Evolutionary conservation across 1,284 basidiomycete species (phyloP), one percentile per base, ranked within the genome.

Genomic region (Papiliotrema laurentii): DNA sequence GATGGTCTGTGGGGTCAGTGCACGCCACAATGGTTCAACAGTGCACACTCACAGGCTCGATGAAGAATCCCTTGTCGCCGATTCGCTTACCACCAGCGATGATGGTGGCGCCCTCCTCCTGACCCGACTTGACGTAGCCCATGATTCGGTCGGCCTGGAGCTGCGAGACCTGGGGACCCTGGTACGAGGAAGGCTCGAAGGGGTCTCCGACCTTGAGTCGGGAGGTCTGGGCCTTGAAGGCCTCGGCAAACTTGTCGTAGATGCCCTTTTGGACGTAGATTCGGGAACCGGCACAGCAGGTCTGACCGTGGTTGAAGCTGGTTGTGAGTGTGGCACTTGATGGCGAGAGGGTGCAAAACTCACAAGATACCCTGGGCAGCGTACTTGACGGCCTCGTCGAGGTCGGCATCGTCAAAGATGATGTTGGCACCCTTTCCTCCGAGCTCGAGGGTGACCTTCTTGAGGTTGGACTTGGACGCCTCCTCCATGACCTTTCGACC

Each of bases 361-460:
- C 27, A 64, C 55, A 84, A 88, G 68, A 90, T 83, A 54, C 87
- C 87, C 72, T 85, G 85, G 1, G 82, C 77, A 21, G 89, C 79
- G 87, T 89, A 94, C 55, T 81, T 78, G 39, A 90, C 81, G 26
- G 89, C 87, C 68, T 86, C 80, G 2, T 89, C 85, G 45, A 94
- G 58, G 57, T 78, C 71, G 43, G 72, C 72, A 55, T 78, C 77
- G 48, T 75, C 76, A 60, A 77, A 77, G 59, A 78, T 71, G 59
- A 77, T 73, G 66, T 84, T 87, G 21, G 90, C 87, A 53, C 84
- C 85, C 80, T 96, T 97, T 31, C 92, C 91, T 33, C 92, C 92
- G 42, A 97, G 81, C 76, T 97, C 92, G 61, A 96, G 83, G 4
- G 89, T 90, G 44, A 94, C 86, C 82, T 89, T 75, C 59, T 79